Base-by-base conservation (phyloP, 768 basidiomycete species). In the Myochromella boudieri region DNA sequence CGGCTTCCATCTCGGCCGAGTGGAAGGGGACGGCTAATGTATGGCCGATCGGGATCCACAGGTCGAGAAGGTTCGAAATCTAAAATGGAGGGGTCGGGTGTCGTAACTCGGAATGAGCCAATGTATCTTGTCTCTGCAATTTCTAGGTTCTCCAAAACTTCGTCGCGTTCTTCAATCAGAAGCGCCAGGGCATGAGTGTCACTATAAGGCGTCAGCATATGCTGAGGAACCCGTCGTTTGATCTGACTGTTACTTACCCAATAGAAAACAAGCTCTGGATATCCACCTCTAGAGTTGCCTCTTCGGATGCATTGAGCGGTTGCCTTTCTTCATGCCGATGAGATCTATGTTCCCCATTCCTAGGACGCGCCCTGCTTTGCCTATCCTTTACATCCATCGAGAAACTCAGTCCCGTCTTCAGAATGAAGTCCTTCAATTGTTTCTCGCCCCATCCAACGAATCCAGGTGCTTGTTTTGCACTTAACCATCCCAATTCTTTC, bases 91-190 rank as follows among this genome's bases (percentile, higher is more conserved):
- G 85, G 85, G 47, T 86, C 85, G 3, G 86, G 85, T 0, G 85
- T 88, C 0, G 83, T 81, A 8, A 86, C 67, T 12, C 79, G 71
- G 70, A 91, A 91, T 4, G 85, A 90, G 46, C 74, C 72, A 52
- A 89, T 88, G 57, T 90, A 93, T 56, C 75, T 78, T 9, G 84
- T 80, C 67, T 91, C 89, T 9, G 88, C 87, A 42, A 84, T 79
- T 68, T 92, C 89, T 7, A 92, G 72, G 51, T 86, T 82, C 54
- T 88, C 83, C n/a, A 92, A 65, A 17, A 90, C 80, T 57, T 79
- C 76, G 51, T 90, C 88, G 22, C 90, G 75, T 60, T 90, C 83
- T 34, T 82, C 80, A 33, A 91, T 86, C 22, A 91, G 77, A 5
- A 78, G 53, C 0, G 82, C 79, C n/a, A 91, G 69, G 3, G 72